Conservation (phyloP, 2,329 filamentous ascomycete species). For the Trichoderma atrobrunneum region DNA sequence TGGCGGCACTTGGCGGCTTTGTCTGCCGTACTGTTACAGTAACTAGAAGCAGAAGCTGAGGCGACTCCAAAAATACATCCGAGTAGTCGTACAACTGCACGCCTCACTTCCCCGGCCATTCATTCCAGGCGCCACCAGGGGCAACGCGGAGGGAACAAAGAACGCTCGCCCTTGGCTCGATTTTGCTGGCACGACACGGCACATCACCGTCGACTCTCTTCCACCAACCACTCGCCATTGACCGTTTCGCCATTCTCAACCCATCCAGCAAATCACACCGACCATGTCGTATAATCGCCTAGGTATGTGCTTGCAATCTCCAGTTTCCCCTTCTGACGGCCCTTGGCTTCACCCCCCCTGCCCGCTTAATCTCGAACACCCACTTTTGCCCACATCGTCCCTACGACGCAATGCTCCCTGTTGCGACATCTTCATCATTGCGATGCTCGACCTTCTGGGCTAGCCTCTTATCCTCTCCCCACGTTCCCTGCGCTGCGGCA, state of each 20-base stretch:
- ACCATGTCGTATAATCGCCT: slow-evolving; percentile 73
- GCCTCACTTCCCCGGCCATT: neutral
- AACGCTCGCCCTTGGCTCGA: neutral
- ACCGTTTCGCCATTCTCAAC: neutral
- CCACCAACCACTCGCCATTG: neutral
- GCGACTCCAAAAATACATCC: neutral
- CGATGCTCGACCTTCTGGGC: slow-evolving; percentile 1
- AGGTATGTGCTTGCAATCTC: slow-evolving; percentile 51
- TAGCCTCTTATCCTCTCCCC: slow-evolving; percentile 12
- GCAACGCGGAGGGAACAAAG: slow-evolving; percentile 1
- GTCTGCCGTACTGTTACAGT: neutral
- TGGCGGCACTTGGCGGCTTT: neutral
- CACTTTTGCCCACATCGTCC: slow-evolving; percentile 15
- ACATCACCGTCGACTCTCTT: neutral
- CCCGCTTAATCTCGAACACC: slow-evolving; percentile 20
- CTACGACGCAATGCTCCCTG: slow-evolving; percentile 3
- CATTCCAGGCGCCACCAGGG: slow-evolving; percentile 14
- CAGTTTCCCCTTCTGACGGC: slow-evolving; percentile 22
- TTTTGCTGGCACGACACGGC: neutral
- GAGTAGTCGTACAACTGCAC: neutral
- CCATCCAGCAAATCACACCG: slow-evolving; percentile 11
- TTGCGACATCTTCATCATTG: slow-evolving; percentile 15
- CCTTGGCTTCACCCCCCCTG: slow-evolving; percentile 21
- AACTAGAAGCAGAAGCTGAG: neutral
- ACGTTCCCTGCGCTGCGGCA: neutral